phyloP scores from a whole-genome alignment of 2,329 filamentous ascomycete species.

The Tolypocladium paradoxum region DNA sequence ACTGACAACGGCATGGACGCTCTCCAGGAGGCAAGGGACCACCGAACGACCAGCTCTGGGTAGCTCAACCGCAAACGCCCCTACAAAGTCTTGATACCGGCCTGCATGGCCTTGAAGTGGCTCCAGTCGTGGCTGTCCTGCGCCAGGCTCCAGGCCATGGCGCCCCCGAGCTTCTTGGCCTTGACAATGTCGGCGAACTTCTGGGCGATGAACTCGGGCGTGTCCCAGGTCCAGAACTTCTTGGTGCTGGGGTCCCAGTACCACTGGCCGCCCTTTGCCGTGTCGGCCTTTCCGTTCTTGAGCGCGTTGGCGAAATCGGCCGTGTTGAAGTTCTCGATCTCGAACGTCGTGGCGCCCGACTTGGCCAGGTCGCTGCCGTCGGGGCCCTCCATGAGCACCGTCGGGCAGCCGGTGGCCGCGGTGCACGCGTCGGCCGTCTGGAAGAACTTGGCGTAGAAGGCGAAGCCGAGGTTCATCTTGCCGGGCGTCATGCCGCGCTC shows the following conservation, averaged over 20 bases:
- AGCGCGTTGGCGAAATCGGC: conserved; percentile 30
- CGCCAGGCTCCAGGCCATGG: conserved; percentile 43
- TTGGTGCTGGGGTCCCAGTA: conserved; percentile 35
- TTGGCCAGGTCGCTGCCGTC: conserved; percentile 47
- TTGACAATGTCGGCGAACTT: conserved; percentile 37
- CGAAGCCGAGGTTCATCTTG: conserved; percentile 55
- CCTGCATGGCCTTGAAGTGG: conserved; percentile 31
- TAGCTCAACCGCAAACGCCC: not conserved
- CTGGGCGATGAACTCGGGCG: conserved; percentile 29
- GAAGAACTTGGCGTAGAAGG: conserved; percentile 62
- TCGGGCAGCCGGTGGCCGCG: conserved; percentile 45
- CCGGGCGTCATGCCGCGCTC: conserved; percentile 40
- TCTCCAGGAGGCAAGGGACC: not conserved
- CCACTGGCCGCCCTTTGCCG: conserved; percentile 41
- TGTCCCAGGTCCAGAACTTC: conserved; percentile 48
- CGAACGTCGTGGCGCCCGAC: conserved; percentile 29
- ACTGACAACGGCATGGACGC: too few species aligned
- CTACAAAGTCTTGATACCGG: conserved; percentile 2
- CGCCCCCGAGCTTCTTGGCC: conserved; percentile 32
- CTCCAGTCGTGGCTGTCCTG: conserved; percentile 34
- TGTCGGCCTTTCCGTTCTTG: conserved; percentile 29
- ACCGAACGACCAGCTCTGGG: not conserved
- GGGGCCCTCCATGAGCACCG: conserved; percentile 47
- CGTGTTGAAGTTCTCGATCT: conserved; percentile 17
- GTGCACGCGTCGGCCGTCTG: conserved; percentile 33